Percentiles rank a stretch among this genome's conserved stretches.
Conservation (phyloP, 805 yeast species). For the Saturnispora diversa region DNA sequence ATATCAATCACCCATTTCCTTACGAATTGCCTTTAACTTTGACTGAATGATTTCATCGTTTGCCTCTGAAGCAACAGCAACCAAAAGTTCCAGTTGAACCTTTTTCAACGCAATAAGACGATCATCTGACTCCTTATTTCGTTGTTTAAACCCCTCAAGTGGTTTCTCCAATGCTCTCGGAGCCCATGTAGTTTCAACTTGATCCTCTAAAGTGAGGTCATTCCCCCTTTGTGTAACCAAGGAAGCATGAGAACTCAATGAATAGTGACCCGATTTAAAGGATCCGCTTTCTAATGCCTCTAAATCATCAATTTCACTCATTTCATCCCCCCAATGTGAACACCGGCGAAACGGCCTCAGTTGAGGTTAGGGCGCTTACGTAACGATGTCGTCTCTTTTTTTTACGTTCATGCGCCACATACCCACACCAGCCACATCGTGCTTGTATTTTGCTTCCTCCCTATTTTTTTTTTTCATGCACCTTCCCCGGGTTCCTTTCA, state of each 20-base stretch:
- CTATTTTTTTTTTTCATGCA: too few species aligned
- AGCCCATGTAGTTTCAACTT: constrained; percentile 5
- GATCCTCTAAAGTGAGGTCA: background rate
- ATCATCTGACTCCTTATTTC: background rate
- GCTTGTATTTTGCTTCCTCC: too few species aligned
- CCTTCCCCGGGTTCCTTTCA: too few species aligned
- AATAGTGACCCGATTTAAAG: too few species aligned
- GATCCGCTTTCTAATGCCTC: constrained; percentile 10
- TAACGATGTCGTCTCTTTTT: too few species aligned
- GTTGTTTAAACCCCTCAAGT: background rate
- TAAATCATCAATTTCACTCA: constrained; percentile 2
- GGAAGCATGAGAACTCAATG: too few species aligned
- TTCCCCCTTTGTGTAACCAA: too few species aligned
- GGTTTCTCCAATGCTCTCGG: background rate
- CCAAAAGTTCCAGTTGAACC: constrained; percentile 6
- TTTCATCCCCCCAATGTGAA: too few species aligned
- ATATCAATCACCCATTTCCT: constrained; percentile 5
- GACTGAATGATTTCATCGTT: constrained; percentile 3
- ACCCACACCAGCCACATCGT: too few species aligned
- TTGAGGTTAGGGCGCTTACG: too few species aligned
- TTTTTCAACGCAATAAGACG: constrained; percentile 2
- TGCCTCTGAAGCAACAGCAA: constrained; percentile 6
- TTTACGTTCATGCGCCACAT: too few species aligned
- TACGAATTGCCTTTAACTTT: constrained; percentile 1
- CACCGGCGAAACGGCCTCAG: too few species aligned